phyloP scores from a whole-genome alignment of 306 rosid genomes.

The Inga leiocalycina region DNA sequence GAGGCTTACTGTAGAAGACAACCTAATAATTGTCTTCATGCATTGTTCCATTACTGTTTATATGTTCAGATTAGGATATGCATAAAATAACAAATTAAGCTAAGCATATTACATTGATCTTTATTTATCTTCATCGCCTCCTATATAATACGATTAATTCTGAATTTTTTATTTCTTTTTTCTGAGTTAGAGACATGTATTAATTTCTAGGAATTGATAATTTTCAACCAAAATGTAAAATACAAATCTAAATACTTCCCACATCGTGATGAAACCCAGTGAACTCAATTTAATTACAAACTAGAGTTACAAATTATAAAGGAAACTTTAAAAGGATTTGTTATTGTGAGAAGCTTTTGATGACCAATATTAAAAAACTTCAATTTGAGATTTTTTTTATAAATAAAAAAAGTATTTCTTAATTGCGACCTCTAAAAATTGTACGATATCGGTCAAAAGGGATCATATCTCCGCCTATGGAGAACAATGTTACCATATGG shows the following conservation, averaged over 20 bases:
- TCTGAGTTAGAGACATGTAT: neutral
- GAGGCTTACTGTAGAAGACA: neutral
- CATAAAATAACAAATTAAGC: neutral
- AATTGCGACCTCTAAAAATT: neutral
- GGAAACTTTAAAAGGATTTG: neutral
- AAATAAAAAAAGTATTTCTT: neutral
- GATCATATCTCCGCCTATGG: neutral
- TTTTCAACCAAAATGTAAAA: neutral
- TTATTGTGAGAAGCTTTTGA: neutral
- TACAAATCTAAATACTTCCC: neutral
- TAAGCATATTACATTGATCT: neutral
- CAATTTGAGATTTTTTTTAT: neutral
- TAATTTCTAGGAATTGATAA: neutral
- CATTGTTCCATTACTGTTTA: neutral
- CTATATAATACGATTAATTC: neutral
- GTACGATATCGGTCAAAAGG: neutral
- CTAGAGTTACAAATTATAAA: neutral
- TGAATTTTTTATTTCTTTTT: neutral
- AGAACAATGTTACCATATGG: neutral
- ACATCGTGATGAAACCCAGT: neutral
- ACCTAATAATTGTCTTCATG: neutral
- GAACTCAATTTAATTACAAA: neutral
- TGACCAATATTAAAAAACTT: neutral
- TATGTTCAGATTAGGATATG: neutral
- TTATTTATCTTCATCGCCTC: neutral